Evolutionary conservation across 2,329 filamentous ascomycete genomes (phyloP), one percentile per base, ranked within the genome.

Genomic region (Cladorrhinum sp.): DNA sequence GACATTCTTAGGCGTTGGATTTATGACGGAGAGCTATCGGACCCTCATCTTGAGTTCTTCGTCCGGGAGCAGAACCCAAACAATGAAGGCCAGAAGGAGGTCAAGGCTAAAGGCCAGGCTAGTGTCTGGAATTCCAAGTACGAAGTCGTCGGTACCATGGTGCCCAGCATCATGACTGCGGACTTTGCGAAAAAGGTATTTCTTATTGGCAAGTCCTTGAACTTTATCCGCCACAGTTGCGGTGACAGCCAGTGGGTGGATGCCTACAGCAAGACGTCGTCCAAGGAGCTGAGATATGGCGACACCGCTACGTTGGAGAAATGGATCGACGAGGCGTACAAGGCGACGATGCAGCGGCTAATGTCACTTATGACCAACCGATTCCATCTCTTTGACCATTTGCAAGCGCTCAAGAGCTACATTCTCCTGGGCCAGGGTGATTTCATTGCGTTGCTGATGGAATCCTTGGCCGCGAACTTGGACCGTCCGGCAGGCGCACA

Each of bases 51-150:
- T 59, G 95, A 99, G 71, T 99, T 99, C 75, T 98, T 99, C 69
- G 93, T 99, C 20, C 87, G 87, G 20, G 92, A 97, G 72, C 91
- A 93, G 67, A 84, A 87, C 56, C 81, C 85, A 4, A 76, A 77
- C 50, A 75, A 80, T 27, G 71, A 74, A 54, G 69, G 67, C 67
- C 76, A 64, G 73, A 78, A 69, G 79, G 78, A 80, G 60, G 70
- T 75, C 53, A 82, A 80, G 66, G 78, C 78, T 55, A 82, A 81
- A 53, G 88, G 85, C 23, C 90, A 91, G 16, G 93, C 89, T 38
- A 97, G 93, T 66, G 93, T 98, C 1, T 99, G 95, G 95, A 93
- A 98, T 74, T 92, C 96, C 75, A 98, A 98, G 73, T 99, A 96
- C 76, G 90, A 91, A 70, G 81, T 97, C 41, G 88, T 91, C 67